These are phyloP conservation scores for Aspergillus conjunctus DNA, from an alignment of 495 filamentous ascomycete genomes.

Conservation along the genomic window DNA sequence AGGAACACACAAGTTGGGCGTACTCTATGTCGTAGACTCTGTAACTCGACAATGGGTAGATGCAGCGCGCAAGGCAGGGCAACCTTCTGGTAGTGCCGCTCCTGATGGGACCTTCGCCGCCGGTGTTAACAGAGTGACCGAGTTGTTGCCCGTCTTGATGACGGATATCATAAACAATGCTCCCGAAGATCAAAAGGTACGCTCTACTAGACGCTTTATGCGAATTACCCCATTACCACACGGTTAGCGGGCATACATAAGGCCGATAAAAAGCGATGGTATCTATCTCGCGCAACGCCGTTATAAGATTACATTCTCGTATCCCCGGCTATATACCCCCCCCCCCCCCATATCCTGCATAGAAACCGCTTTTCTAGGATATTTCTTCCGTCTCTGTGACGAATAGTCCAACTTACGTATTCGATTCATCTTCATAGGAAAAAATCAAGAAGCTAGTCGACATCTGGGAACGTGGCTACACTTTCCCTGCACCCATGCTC, in stretches of 20 bases:
- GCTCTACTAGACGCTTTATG: constrained; percentile 53
- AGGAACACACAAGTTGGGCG: constrained; percentile 93
- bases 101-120: constrained; percentile 91
- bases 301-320: constrained; percentile 38
- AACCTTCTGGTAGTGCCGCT: constrained; percentile 73
- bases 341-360: constrained; percentile 21
- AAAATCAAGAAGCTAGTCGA: constrained; percentile 95
- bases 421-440: constrained; percentile 64
- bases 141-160: constrained; percentile 90
- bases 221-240: constrained; percentile 31
- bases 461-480: constrained; percentile 96
- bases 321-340: constrained; percentile 36
- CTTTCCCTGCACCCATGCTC: constrained; percentile 83
- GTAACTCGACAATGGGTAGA: constrained; percentile 99
- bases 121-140: constrained; percentile 94
- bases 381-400: constrained; percentile 32
- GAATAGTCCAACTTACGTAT: constrained; percentile 54
- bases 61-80: constrained; percentile 81
- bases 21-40: constrained; percentile 99
- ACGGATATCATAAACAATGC: constrained; percentile 88
- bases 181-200: constrained; percentile 98
- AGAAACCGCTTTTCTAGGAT: constrained; percentile 24
- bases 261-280: constrained; percentile 29
- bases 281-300: constrained; percentile 20
- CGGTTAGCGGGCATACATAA: constrained; percentile 36